Percentiles rank a stretch among this genome's conserved stretches.
Evolutionary conservation across 2,329 filamentous ascomycete species (phyloP).

Genomic region (Ophiostoma quercus): DNA sequence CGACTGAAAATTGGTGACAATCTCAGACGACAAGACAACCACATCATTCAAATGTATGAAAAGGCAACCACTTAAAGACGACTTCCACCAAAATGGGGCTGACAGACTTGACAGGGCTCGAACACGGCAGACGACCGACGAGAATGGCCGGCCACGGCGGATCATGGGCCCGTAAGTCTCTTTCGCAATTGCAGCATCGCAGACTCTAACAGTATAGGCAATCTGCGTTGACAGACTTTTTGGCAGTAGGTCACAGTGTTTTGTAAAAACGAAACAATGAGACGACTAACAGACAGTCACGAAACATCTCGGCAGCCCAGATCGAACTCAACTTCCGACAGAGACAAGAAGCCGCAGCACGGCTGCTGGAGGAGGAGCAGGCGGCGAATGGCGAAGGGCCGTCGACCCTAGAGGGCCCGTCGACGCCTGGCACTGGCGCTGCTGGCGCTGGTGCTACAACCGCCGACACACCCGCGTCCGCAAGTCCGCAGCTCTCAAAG

Average conservation of each 20-base stretch:
- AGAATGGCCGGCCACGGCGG: conserved; percentile 20
- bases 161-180: conserved; percentile 34
- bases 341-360: conserved; percentile 41
- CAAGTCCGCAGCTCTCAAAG: conserved; percentile 31
- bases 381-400: conserved; percentile 17
- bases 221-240: conserved; percentile 51
- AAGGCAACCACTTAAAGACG: not conserved
- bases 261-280: no score
- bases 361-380: conserved; percentile 32
- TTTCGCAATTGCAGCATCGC: not conserved
- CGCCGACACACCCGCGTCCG: not conserved
- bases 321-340: conserved; percentile 48
- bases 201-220: conserved; percentile 32
- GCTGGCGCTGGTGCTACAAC: not conserved
- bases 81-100: not conserved
- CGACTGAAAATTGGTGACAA: not conserved
- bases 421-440: not conserved
- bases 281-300: conserved; percentile 43
- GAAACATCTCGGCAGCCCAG: conserved; percentile 62
- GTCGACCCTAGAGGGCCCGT: not conserved
- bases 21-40: not conserved
- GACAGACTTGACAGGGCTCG: conserved; percentile 18
- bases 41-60: not conserved
- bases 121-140: conserved; percentile 16
- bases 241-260: conserved; percentile 35